A percentile compares a stretch with the other conserved stretches of the same genome.
phyloP scores from a whole-genome alignment of 768 basidiomycete genomes.

The Podaxis sp. region DNA sequence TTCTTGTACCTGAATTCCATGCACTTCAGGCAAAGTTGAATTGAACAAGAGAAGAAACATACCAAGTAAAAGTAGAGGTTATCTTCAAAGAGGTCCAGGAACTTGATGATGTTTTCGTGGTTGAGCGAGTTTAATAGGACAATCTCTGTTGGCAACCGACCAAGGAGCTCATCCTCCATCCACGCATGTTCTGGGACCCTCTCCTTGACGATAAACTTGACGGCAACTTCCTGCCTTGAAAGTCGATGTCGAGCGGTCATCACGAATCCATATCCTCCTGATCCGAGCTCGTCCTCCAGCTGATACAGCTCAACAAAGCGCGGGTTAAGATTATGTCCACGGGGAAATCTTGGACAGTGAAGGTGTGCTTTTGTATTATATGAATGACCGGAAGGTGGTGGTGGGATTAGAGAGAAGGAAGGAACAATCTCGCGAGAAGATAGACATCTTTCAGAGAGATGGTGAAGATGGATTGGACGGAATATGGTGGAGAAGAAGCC shows the following conservation, averaged over 20 bases:
- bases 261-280: constrained; percentile 94
- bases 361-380: constrained; percentile 29
- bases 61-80: constrained; percentile 83
- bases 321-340: constrained; percentile 53
- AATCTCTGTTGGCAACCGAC: constrained; percentile 77
- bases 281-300: constrained; percentile 77
- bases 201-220: constrained; percentile 93
- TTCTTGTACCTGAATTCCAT: constrained; percentile 69
- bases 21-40: neutral
- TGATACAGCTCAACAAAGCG: constrained; percentile 57
- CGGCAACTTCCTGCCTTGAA: constrained; percentile 70
- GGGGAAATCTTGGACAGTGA: constrained; percentile 47
- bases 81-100: constrained; percentile 84
- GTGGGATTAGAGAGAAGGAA: neutral
- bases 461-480: constrained; percentile 3
- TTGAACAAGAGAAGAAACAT: constrained; percentile 14
- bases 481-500: neutral
- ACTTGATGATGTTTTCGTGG: constrained; percentile 81
- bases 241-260: constrained; percentile 72
- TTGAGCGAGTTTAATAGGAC: constrained; percentile 67
- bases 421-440: neutral
- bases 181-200: constrained; percentile 54
- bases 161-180: constrained; percentile 58
- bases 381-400: constrained; percentile 8
- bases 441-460: constrained; percentile 1